Percentiles rank a stretch among this genome's conserved stretches.
Evolutionary conservation across 371 early-diverging fungal species (phyloP).

Genomic region (Mortierella sp.): DNA sequence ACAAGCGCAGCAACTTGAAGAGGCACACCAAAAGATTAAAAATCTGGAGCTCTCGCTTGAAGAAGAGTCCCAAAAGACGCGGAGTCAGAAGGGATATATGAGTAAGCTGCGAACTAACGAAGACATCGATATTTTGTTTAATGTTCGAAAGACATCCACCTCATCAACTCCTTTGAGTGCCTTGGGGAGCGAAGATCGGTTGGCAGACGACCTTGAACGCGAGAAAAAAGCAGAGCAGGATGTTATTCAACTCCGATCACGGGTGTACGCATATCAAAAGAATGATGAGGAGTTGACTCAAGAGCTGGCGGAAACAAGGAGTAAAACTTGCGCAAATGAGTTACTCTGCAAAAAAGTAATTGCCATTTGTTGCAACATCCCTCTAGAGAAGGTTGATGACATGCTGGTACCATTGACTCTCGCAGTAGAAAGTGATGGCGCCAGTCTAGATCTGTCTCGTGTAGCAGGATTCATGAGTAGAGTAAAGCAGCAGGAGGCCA

Average conservation of each 20-base stretch:
- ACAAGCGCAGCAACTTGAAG: conserved; percentile 68
- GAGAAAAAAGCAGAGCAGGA: conserved; percentile 24
- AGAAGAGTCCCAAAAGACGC: conserved; percentile 34
- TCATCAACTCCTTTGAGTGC: background rate
- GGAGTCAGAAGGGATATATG: conserved; percentile 42
- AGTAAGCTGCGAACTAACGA: conserved; percentile 13
- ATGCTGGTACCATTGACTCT: conserved; percentile 74
- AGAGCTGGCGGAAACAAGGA: conserved; percentile 58
- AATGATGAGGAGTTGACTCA: conserved; percentile 59
- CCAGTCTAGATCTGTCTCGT: conserved; percentile 68
- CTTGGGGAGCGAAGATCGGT: background rate
- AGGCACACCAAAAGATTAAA: conserved; percentile 67
- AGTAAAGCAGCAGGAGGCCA: conserved; percentile 61
- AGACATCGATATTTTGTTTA: conserved; percentile 19
- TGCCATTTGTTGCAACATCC: conserved; percentile 78
- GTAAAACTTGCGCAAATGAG: conserved; percentile 67
- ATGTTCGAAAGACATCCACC: background rate
- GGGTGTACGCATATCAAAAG: conserved; percentile 62
- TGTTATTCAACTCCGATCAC: conserved; percentile 57
- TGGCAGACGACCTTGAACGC: background rate
- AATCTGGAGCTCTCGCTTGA: conserved; percentile 64
- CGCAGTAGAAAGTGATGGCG: conserved; percentile 83
- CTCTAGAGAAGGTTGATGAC: conserved; percentile 76
- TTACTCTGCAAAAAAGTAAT: conserved; percentile 78
- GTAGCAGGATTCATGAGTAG: conserved; percentile 73